Percentiles rank a stretch among this genome's conserved stretches.
Evolutionary conservation across 768 basidiomycete genomes (phyloP).

Genomic region (Crepidotus variabilis): DNA sequence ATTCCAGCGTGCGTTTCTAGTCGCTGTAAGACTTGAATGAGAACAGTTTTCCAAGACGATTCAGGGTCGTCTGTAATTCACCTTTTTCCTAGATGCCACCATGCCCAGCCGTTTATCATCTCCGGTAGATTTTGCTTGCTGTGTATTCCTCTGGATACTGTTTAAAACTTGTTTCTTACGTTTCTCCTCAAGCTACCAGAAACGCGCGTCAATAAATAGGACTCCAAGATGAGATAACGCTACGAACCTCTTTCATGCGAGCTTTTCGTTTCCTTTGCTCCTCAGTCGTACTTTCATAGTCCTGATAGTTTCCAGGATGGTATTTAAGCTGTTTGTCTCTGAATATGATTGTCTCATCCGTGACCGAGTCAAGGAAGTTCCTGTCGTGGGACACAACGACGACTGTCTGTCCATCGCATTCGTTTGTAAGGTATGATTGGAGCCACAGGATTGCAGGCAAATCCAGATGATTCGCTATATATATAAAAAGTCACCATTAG

Average conservation of each 20-base stretch:
- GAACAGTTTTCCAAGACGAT: not conserved
- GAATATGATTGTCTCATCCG: constrained; percentile 60
- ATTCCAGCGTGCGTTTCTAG: constrained; percentile 31
- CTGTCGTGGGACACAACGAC: constrained; percentile 67
- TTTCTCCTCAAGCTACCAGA: constrained; percentile 27
- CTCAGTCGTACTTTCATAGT: constrained; percentile 42
- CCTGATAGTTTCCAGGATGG: constrained; percentile 53
- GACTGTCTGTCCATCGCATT: constrained; percentile 40
- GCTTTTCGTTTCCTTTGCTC: constrained; percentile 42
- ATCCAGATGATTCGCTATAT: constrained; percentile 45
- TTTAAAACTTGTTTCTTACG: constrained; percentile 42
- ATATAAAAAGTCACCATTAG: constrained; percentile 2
- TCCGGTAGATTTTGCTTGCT: constrained; percentile 51
- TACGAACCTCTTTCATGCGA: constrained; percentile 36
- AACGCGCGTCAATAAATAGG: not conserved
- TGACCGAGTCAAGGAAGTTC: constrained; percentile 54
- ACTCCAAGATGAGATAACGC: not conserved
- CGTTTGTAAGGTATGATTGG: constrained; percentile 43
- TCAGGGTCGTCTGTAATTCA: constrained; percentile 1
- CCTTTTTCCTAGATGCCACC: constrained; percentile 57
- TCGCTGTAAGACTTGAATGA: not conserved
- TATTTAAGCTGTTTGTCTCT: constrained; percentile 48
- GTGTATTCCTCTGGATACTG: constrained; percentile 48
- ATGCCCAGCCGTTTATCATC: constrained; percentile 54
- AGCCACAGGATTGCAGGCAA: constrained; percentile 51